These are phyloP conservation scores for Diaporthe batatas DNA, from an alignment of 2,329 filamentous ascomycete genomes.

Conservation along the genomic window DNA sequence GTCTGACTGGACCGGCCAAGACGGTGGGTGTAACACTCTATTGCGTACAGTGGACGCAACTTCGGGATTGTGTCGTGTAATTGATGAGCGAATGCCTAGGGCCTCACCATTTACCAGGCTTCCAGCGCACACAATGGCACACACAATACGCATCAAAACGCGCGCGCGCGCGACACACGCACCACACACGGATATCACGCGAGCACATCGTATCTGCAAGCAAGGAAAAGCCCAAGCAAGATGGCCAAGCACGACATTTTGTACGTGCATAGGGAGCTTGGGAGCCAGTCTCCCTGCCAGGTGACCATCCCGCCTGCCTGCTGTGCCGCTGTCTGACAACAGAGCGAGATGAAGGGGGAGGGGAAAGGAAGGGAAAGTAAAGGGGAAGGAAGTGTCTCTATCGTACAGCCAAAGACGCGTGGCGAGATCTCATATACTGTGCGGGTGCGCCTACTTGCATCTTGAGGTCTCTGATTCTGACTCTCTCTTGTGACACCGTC, in stretches of 20 bases:
- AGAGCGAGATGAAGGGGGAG: not conserved
- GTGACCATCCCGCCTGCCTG: conserved; percentile 24
- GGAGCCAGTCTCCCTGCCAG: not conserved
- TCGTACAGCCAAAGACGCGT: conserved; percentile 16
- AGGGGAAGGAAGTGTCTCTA: not conserved
- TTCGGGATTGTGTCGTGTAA: not conserved
- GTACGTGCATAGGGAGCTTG: conserved; percentile 1
- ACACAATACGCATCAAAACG: not conserved
- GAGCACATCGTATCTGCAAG: conserved; percentile 35
- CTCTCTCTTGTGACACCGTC: conserved; percentile 30
- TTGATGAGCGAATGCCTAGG: not conserved
- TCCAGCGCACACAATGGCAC: not conserved
- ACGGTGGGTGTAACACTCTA: not conserved
- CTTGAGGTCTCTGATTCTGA: conserved; percentile 37
- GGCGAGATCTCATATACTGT: conserved; percentile 48
- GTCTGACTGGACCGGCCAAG: not conserved
- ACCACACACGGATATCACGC: conserved; percentile 10
- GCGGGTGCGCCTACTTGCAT: conserved; percentile 48
- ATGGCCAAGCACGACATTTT: conserved; percentile 32
- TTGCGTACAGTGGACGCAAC: not conserved
- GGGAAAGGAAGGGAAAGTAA: not conserved
- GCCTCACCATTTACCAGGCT: not conserved
- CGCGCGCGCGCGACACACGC: not conserved
- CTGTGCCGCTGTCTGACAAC: conserved; percentile 31
- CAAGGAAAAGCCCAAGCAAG: conserved; percentile 22